Evolutionary conservation across 345 rosid genomes (phyloP), one percentile per base, ranked within the genome.

Genomic region (Iberis pinnata): DNA sequence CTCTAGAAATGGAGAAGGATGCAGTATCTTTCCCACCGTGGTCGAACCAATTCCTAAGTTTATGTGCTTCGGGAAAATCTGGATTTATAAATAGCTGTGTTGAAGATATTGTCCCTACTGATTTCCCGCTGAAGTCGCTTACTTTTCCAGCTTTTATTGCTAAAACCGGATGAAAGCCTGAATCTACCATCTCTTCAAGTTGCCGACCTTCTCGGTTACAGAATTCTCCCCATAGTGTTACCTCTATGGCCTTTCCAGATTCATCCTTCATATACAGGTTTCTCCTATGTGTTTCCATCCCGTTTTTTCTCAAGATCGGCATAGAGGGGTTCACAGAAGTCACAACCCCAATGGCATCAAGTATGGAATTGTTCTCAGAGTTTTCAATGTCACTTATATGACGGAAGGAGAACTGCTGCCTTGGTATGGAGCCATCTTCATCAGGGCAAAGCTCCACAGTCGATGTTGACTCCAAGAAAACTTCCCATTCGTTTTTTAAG

Each of bases 211-310:
- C 95, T 72, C 78, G 81, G 59, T 80, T 81, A 76, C 94, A 89
- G 68, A 78, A 75, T 15, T 83, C 94, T 17, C 97, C 97, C 97
- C 97, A 89, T 29, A 89, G 78, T 6, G 97, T 78, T 17, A 83
- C 71, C 75, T 83, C 93, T 12, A 81, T 75, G n/a, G 78, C 79
- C 75, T 74, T 80, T 14, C 83, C 93, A 14, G 95, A 80, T 58
- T 75, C 75, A 76, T 86, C 95, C 77, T 82, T 89, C 49, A 89
- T 68, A 72, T 74, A 81, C 69, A 89, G 63, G 72, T 63, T 61
- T 66, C 88, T 76, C 81, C 89, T 77, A 75, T 86, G 95, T 37
- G 97, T 89, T 80, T 89, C 97, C 94, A 82, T 77, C 17, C 95
- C 97, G 60, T 89, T 89, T 79, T 89, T 89, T 67, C 89, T 86